Conservation (phyloP, 2,329 filamentous ascomycete genomes). For the Cladophialophora immunda region DNA sequence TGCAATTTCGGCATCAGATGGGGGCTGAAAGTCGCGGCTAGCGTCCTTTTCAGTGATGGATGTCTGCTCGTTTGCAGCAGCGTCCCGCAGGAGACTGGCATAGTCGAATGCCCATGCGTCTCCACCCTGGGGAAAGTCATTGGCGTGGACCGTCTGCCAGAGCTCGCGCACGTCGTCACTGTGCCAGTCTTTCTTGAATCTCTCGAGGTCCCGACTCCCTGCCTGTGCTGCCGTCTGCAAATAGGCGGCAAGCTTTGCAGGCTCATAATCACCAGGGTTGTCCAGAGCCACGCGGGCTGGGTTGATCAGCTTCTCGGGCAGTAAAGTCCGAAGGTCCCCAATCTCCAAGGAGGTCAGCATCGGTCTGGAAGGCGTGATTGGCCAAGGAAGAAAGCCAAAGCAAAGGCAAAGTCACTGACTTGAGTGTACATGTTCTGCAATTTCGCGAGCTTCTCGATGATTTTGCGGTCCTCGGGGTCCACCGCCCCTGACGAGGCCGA, state of each 20-base stretch:
- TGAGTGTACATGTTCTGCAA: conserved; percentile 40
- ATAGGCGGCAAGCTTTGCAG: conserved; percentile 47
- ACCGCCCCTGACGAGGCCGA: conserved; percentile 12
- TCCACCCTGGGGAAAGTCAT: conserved; percentile 48
- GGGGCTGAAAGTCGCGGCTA: conserved; percentile 9
- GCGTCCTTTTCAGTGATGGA: conserved; percentile 11
- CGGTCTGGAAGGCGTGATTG: not conserved
- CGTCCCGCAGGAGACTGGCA: conserved; percentile 45
- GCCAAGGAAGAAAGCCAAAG: conserved; percentile 5
- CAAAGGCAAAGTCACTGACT: conserved; percentile 24
- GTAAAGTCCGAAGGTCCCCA: conserved; percentile 52
- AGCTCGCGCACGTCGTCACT: conserved; percentile 51
- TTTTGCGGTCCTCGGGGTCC: conserved; percentile 38
- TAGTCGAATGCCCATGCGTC: conserved; percentile 56
- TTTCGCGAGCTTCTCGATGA: conserved; percentile 39
- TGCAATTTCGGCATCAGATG: conserved; percentile 21
- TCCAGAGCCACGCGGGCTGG: conserved; percentile 51
- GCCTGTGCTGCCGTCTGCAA: conserved; percentile 48
- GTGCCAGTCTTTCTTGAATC: conserved; percentile 52
- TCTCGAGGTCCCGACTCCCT: conserved; percentile 49
- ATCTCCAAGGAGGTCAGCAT: conserved; percentile 45
- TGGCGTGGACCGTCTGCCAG: conserved; percentile 48
- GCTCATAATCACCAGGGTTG: conserved; percentile 47
- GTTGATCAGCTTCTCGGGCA: conserved; percentile 51
- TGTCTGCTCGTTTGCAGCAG: conserved; percentile 44